A percentile compares a stretch with the other conserved stretches of the same genome.
Conservation (phyloP, 2,329 filamentous ascomycete species). For the Neodidymelliopsis sp. region DNA sequence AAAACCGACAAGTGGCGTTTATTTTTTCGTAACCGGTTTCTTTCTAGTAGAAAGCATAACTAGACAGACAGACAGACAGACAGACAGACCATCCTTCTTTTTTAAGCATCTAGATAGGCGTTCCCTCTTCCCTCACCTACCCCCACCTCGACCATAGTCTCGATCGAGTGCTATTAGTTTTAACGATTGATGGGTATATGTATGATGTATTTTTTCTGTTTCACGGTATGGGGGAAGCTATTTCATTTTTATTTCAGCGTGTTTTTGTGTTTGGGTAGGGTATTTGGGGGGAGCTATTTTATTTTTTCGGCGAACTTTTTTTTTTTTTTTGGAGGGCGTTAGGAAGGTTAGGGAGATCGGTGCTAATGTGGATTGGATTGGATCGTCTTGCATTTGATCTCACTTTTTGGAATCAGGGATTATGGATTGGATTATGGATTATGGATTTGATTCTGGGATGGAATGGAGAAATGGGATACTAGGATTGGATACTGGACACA, state of each 20-base stretch:
- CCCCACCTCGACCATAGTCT: conserved; percentile 10
- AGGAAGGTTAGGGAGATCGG: conserved; percentile 17
- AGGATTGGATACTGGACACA: not conserved
- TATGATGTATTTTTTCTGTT: conserved; percentile 30
- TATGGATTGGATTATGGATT: no score
- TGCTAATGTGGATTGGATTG: conserved; percentile 7
- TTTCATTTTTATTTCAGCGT: conserved; percentile 34
- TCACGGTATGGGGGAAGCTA: conserved; percentile 30
- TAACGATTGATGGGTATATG: conserved; percentile 13
- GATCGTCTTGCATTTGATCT: no score
- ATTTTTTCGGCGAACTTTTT: conserved; percentile 36
- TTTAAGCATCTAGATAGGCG: conserved; percentile 34
- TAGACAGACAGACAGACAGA: conserved; percentile 13
- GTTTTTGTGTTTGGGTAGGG: conserved; percentile 5
- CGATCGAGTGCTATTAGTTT: no score
- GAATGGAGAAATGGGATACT: conserved; percentile 3
- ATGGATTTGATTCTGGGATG: no score
- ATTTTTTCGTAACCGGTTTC: conserved; percentile 15
- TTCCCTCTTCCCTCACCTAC: conserved; percentile 10
- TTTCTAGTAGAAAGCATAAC: conserved; percentile 14
- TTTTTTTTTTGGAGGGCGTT: conserved; percentile 16
- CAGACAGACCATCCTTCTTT: no score
- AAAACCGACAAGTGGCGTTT: conserved; percentile 18
- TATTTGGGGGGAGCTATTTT: conserved; percentile 46
- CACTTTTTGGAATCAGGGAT: not conserved